Evolutionary conservation across 176 grass and related monocot species (phyloP).

Genomic region (Juncus inflexus): DNA sequence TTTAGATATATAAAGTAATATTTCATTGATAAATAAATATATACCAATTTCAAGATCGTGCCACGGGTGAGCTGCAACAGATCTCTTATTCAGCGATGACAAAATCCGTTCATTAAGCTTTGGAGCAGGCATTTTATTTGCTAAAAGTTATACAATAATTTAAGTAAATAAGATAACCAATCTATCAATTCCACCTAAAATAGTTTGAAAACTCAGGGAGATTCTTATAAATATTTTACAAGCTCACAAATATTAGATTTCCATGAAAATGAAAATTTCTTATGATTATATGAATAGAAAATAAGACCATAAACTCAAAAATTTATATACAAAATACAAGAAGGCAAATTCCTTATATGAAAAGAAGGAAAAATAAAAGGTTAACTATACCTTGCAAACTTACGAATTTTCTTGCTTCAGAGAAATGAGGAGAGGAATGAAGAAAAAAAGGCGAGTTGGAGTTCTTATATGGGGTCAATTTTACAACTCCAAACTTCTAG

Average conservation of each 20-base stretch:
- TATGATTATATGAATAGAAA: neutral
- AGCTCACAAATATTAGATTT: too few relatives aligned
- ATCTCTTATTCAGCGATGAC: constrained; percentile 73
- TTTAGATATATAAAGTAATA: neutral
- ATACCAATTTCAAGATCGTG: constrained; percentile 92
- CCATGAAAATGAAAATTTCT: neutral
- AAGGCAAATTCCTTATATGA: constrained; percentile 7
- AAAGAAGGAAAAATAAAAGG: neutral
- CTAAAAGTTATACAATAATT: too few relatives aligned
- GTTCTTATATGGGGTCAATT: neutral
- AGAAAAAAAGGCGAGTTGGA: neutral
- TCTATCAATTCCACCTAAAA: too few relatives aligned
- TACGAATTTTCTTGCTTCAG: neutral
- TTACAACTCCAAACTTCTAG: neutral
- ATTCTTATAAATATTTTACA: too few relatives aligned
- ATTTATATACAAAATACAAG: neutral
- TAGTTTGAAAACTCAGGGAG: too few relatives aligned
- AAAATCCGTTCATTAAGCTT: constrained; percentile 85
- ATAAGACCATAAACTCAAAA: neutral
- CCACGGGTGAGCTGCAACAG: constrained; percentile 91
- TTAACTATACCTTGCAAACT: neutral
- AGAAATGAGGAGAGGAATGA: neutral
- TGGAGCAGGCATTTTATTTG: constrained; percentile 20
- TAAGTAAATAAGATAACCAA: too few relatives aligned
- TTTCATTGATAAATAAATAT: neutral